Conservation (phyloP, 352 stramenopile genomes). For the Globisporangium splendens region DNA sequence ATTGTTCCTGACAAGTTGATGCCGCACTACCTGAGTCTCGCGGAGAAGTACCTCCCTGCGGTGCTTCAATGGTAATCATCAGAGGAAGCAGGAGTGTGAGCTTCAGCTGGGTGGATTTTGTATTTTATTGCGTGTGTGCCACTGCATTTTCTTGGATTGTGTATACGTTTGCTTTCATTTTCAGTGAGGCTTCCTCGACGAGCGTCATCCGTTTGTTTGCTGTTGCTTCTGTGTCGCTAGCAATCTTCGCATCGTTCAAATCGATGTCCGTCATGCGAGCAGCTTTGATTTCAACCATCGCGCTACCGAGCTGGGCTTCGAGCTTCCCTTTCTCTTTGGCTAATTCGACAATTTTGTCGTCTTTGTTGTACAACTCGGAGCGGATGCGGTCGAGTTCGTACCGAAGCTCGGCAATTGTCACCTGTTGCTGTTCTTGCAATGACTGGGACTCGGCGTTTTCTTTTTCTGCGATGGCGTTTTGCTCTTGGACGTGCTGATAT, state of each 20-base stretch:
- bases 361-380: not conserved
- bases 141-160: constrained; percentile 1
- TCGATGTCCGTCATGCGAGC: not conserved
- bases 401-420: constrained; percentile 6
- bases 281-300: constrained; percentile 8
- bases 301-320: not conserved
- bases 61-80: constrained; percentile 66
- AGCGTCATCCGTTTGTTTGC: not conserved
- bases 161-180: not conserved
- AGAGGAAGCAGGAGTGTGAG: not conserved
- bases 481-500: constrained; percentile 20
- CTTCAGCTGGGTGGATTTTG: not conserved
- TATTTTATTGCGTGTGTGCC: not conserved
- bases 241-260: too few relatives aligned
- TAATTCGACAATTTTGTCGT: constrained; percentile 1
- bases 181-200: constrained; percentile 3
- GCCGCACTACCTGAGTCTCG: constrained; percentile 64
- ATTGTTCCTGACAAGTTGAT: constrained; percentile 37
- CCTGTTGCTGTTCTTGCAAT: constrained; percentile 1
- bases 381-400: constrained; percentile 2
- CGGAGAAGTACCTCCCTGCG: constrained; percentile 67
- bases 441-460: constrained; percentile 2
- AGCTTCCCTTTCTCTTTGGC: constrained; percentile 4
- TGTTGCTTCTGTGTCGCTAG: not conserved
- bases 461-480: constrained; percentile 3